phyloP scores from a whole-genome alignment of 768 basidiomycete genomes.

The Termitomyces sp. region DNA sequence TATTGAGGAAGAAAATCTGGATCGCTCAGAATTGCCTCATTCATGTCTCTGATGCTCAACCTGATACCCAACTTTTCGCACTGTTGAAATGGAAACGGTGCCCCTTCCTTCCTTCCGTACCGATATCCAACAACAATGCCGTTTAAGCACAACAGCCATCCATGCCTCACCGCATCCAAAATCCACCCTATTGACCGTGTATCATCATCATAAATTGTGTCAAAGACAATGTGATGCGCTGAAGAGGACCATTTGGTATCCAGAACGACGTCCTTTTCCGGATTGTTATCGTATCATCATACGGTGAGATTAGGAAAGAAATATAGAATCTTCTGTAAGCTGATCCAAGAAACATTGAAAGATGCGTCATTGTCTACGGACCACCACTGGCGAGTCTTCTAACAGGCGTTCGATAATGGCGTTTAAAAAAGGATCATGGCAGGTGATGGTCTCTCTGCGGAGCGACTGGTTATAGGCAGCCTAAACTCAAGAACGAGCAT shows the following conservation, averaged over 20 bases:
- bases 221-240: not conserved
- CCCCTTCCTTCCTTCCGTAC: not conserved
- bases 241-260: not conserved
- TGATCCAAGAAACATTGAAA: not conserved
- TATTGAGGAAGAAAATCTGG: too few species aligned
- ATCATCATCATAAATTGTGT: too few species aligned
- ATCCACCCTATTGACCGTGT: not conserved
- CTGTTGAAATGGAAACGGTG: not conserved
- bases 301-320: too few species aligned
- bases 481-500: not conserved
- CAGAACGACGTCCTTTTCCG: not conserved
- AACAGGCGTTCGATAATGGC: not conserved
- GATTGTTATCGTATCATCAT: too few species aligned
- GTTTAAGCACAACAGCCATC: not conserved
- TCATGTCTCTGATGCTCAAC: not conserved
- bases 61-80: not conserved
- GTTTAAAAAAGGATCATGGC: not conserved
- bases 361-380: not conserved
- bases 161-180: not conserved
- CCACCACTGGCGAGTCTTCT: not conserved
- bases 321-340: too few species aligned
- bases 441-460: not conserved
- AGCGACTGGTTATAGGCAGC: not conserved
- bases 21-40: not conserved
- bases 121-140: not conserved